Base-by-base conservation (phyloP, 495 filamentous ascomycete genomes). In the Chaetomium tenue region DNA sequence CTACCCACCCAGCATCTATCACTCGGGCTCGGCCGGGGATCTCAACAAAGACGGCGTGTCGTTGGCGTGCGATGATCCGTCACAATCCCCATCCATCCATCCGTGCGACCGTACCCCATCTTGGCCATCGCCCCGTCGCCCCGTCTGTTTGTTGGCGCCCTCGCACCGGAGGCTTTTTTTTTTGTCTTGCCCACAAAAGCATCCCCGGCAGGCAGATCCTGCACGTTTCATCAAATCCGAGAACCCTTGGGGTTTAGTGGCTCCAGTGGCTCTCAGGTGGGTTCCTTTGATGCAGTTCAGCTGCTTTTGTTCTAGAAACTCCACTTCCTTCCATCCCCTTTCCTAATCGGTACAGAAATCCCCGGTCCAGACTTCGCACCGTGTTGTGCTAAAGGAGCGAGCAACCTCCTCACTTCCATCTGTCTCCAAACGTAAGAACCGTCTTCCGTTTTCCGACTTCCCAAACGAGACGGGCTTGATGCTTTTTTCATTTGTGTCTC, bases 271-370 rank as follows among this genome's bases (percentile, higher is more conserved):
- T 42, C 33, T 2, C 40, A 9, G 56, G 23, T 9, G 20, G 37
- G 2, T 40, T 58, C 39, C 22, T 44, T 7, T 46, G 28, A 26
- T 3, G 5, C 56, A 28, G 20, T 47, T 37, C 26, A 60, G n/a
- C 26, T 50, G 4, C 7, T 44, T n/a, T 60, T 60, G 47, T 60
- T 60, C 58, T 39, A 40, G 58, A 60, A 60, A 26, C 37, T 25
- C 58, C 58, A 60, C 58, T 51, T 60, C 18, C 18, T 60, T 60
- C 58, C 58, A 60, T 60, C 46, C n/a, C 30, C 5, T 51, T 59
- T 47, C 57, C 57, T 22, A 9, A 23, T 60, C 25, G 12, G 58
- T 42, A 30, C 11, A 9, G 7, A 59, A 59, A 26, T 18, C 44
- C 42, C 40, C 52, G n/a, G 4, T 6, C 9, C 30, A 0, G 23